Evolutionary conservation across 2,329 filamentous ascomycete genomes (phyloP), one percentile per base, ranked within the genome.

Genomic region (Aspergillus ochraceus): DNA sequence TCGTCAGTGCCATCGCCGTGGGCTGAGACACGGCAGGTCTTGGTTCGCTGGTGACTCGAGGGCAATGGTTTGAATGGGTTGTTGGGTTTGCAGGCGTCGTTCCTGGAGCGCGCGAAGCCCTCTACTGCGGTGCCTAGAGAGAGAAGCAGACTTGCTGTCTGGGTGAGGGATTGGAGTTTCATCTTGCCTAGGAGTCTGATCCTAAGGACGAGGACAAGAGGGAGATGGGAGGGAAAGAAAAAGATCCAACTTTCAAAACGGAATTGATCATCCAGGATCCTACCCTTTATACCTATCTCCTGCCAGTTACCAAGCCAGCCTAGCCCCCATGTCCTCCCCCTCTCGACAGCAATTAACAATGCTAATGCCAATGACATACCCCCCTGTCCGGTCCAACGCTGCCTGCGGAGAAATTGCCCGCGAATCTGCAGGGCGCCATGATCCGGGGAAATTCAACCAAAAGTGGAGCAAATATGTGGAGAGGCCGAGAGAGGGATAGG

Each of bases 1-100:
- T 86, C 84, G 53, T 86, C 83, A 9, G 49, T 57, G 3, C 72
- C 71, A 51, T 73, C 52, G 6, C 69, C 72, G 45, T 72, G 52
- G 51, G 55, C 66, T 12, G 61, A 58, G 19, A 74, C 72, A 54
- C 72, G 62, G 55, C 73, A 75, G 30, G 69, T 70, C 49, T 66
- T 71, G 29, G 52, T 65, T 19, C 73, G 64, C 5, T 60, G 55
- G 10, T 61, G 52, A 24, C 66, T 73, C 6, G 60, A 22, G 11
- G 73, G 72, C 6, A 75, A 64, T 24, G 72, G 69, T 26, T 62
- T 63, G 63, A 74, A 74, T 11, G 72, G 66, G 10, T 61, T 63
- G 9, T 72, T 64, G 2, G 73, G 73, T 4, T 67, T 64, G 56
- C 71, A 69, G 11, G 64, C 66, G 2, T 69, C 60, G 42, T 63